phyloP scores from a whole-genome alignment of 2,329 filamentous ascomycete genomes.

The Nannizzia gypsea region DNA sequence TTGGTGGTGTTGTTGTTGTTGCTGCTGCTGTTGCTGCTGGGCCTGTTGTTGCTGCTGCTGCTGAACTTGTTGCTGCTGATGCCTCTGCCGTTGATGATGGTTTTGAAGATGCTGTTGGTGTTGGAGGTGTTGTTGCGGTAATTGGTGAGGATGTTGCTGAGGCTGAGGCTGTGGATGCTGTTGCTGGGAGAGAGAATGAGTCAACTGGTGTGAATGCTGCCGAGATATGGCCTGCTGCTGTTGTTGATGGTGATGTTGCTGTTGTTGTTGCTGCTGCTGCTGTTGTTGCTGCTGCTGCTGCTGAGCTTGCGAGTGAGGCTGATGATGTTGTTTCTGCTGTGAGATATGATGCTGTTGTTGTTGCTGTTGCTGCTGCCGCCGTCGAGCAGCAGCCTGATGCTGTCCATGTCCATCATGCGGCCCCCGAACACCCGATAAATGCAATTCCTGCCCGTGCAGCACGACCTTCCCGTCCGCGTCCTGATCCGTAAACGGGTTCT shows the following conservation, averaged over 20 bases:
- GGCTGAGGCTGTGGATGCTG: slow-evolving; percentile 7
- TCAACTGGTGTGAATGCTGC: slow-evolving; percentile 1
- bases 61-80: slow-evolving; percentile 12
- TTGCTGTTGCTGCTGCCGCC: slow-evolving; percentile 5
- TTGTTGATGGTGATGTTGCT: not conserved
- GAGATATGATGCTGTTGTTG: slow-evolving; percentile 3
- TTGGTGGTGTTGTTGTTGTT: not conserved
- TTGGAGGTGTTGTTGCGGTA: slow-evolving; percentile 8
- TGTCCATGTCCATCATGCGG: not conserved
- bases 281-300: not conserved
- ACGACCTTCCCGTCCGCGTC: slow-evolving; percentile 5
- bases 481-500: slow-evolving; percentile 4
- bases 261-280: slow-evolving; percentile 1
- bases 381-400: not conserved
- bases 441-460: slow-evolving; percentile 5
- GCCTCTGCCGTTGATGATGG: slow-evolving; percentile 12
- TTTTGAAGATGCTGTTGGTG: slow-evolving; percentile 12
- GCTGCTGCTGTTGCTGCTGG: not conserved
- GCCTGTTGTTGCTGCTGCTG: not conserved
- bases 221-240: not conserved
- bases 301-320: not conserved
- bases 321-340: slow-evolving; percentile 1
- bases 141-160: slow-evolving; percentile 7
- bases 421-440: not conserved
- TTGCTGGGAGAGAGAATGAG: slow-evolving; percentile 1